phyloP scores from a whole-genome alignment of 345 rosid species.

The Psidium guajava region DNA sequence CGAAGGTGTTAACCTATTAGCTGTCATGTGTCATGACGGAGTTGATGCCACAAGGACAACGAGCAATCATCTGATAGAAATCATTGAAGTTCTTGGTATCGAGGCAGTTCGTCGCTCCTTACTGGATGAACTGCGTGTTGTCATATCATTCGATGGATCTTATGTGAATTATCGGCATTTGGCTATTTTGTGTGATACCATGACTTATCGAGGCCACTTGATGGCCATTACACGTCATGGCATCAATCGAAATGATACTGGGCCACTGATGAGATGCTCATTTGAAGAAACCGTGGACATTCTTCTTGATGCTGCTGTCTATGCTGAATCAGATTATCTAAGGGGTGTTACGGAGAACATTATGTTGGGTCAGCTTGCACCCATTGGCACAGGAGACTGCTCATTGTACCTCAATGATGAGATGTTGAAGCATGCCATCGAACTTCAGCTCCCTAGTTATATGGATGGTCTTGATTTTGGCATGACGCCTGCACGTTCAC shows the following conservation, averaged over 20 bases:
- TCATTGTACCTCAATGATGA: conserved; percentile 80
- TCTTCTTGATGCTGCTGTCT: conserved; percentile 96
- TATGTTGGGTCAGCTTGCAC: conserved; percentile 95
- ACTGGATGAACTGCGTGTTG: conserved; percentile 89
- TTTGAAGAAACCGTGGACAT: conserved; percentile 98
- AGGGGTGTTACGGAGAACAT: conserved; percentile 95
- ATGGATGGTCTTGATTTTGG: conserved; percentile 84
- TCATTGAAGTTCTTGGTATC: conserved; percentile 91
- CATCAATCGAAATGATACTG: conserved; percentile 90
- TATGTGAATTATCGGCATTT: conserved; percentile 93
- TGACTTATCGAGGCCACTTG: conserved; percentile 97
- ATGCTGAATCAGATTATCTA: conserved; percentile 75
- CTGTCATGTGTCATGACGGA: conserved; percentile 92
- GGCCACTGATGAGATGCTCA: conserved; percentile 96
- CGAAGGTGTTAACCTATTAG: conserved; percentile 94
- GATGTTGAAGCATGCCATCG: conserved; percentile 92
- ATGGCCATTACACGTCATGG: conserved; percentile 99
- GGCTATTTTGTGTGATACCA: conserved; percentile 92
- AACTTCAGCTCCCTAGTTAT: conserved; percentile 93
- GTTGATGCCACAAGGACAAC: conserved; percentile 87
- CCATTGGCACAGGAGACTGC: conserved; percentile 91
- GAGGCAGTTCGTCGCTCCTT: conserved; percentile 94
- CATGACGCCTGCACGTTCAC: conserved; percentile 87
- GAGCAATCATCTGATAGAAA: conserved; percentile 91
- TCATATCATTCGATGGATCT: conserved; percentile 95